Evolutionary conservation across 345 rosid species (phyloP), one percentile per base, ranked within the genome.

Genomic region (Raphanus raphanistrum): DNA sequence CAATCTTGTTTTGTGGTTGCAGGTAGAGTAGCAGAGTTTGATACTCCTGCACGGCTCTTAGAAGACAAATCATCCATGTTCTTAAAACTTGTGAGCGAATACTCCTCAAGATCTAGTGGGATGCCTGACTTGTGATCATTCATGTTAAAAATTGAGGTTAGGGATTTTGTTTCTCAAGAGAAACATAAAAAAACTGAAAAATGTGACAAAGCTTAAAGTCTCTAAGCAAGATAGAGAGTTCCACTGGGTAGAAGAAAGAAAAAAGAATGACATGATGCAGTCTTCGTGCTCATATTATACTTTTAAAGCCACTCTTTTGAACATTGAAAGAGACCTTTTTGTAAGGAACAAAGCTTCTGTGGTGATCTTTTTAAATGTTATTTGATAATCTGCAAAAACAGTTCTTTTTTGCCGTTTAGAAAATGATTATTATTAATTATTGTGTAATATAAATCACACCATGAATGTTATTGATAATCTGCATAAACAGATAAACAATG

Each of bases 51-150:
- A 1, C 78, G 86, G 59, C 92, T 95, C 55, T 74, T 95, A 69
- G 99, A 95, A 83, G 97, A 95, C 73, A 93, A 92, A 82, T 83
- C 97, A 64, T 93, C 99, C 35, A 89, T 91, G 98, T 95, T 95
- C 77, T 83, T 89, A 32, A 95, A 95, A 89, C 80, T 95, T 80
- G 99, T 95, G 59, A 84, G 91, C 0, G 99, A 95, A 77, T 93
- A 95, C 75, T 91, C 98, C 2, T 85, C 97, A 76, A 95, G 99
- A 82, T 95, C 99, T 67, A 89, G 83, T 72, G 96, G 99, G 81
- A 87, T 92, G 12, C 90, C 98, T 35, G 99, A 95, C 29, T 82
- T 87, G 82, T 95, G 82, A 90, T 76, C 68, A 33, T 45, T 3
- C 26, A 35, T 38, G 68, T 74, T 63, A 57, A 63, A 58, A 25